Evolutionary conservation across 768 basidiomycete species (phyloP), one percentile per base, ranked within the genome.

Genomic region (Wakefieldia striispora): DNA sequence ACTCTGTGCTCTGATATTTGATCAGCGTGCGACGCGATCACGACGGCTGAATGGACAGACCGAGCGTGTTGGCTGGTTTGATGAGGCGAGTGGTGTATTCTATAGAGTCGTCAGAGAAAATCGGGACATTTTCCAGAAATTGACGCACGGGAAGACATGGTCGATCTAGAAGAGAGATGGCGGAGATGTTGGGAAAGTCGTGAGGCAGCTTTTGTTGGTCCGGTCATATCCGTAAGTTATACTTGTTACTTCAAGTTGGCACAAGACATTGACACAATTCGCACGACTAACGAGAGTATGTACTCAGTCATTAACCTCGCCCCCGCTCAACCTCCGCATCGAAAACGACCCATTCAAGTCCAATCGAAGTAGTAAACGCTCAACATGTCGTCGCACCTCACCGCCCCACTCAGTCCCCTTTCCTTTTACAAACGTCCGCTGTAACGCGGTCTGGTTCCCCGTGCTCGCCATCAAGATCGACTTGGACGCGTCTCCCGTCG

Each of bases 21-120:
- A 57, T 68, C 59, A 65, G 53, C 48, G 48, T 14, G 35, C 51
- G 8, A 39, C 44, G 34, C 29, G 49, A 31, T 27, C 19, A 51
- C 23, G 44, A 50, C 40, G 55, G 23, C 14, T 33, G 16, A 53
- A 43, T 48, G 11, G 29, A 65, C 76, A 56, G 60, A 97, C 95
- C 95, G 60, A 97, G 84, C 50, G 95, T 97, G 79, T 98, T 89
- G 62, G 91, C 76, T 46, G 95, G 88, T 38, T 87, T 90, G 69
- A 94, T 78, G 75, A 86, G 77, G 67, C 91, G 88, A 44, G 87
- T 72, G 23, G 80, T 75, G 75, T 83, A 88, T 57, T 79, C 88
- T 89, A 66, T 14, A 47, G 34, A 13, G 24, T 40, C 44, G 43
- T 60, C 19, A 61, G 50, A 23, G 13, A 29, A 45, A 56, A 2